Conservation (phyloP, 495 filamentous ascomycete species). For the Penicillium lividum region DNA sequence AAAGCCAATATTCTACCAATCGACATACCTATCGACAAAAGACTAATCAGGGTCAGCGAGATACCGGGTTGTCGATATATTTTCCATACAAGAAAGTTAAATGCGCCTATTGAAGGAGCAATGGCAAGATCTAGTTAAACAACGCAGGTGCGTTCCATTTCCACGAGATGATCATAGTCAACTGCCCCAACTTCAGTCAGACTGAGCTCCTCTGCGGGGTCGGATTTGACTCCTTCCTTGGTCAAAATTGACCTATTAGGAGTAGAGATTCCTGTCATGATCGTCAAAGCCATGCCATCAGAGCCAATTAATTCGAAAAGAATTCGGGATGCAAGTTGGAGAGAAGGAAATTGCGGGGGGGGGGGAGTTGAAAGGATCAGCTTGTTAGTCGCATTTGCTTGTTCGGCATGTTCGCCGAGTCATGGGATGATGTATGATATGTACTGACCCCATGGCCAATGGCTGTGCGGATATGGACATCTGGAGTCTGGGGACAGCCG, state of each 20-base stretch:
- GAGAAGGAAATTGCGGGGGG: no score
- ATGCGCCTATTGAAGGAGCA: neutral
- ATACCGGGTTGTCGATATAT: no score
- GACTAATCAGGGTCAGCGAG: neutral
- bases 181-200: neutral
- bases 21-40: neutral
- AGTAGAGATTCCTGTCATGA: neutral
- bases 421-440: neutral
- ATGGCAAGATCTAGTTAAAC: neutral
- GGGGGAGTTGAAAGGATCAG: no score
- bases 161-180: neutral
- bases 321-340: no score
- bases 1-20: constrained; percentile 1
- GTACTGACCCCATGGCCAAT: neutral
- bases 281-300: neutral
- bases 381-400: neutral
- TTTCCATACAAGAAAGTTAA: neutral
- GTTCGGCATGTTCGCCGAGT: neutral
- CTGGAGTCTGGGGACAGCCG: neutral
- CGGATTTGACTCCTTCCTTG: neutral
- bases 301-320: neutral
- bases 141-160: neutral
- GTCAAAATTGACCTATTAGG: neutral
- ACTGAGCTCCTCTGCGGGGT: neutral
- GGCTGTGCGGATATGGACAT: neutral